Conservation (phyloP, 345 rosid genomes). For the Isatis tinctoria region DNA sequence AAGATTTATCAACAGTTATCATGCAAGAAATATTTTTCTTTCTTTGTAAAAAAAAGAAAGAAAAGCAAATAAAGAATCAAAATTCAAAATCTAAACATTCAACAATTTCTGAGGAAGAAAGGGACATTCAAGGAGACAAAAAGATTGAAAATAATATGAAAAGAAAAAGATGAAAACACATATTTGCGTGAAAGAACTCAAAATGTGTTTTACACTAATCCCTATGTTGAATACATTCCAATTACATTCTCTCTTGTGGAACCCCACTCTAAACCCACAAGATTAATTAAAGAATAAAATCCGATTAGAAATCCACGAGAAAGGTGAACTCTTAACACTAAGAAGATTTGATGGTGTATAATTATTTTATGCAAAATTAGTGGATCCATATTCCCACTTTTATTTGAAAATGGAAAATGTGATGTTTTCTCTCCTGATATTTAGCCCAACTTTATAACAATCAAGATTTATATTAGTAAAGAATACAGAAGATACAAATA, state of each 20-base stretch:
- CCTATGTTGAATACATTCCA: conserved; percentile 25
- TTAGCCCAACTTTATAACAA: conserved; percentile 8
- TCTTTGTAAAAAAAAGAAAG: conserved; percentile 9
- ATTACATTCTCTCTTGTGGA: conserved; percentile 12
- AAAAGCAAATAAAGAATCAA: conserved; percentile 10
- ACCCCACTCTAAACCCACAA: conserved; percentile 17
- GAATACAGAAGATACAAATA: conserved; percentile 16
- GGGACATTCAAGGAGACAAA: conserved; percentile 34
- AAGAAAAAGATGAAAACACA: not conserved
- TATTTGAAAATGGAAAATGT: not conserved
- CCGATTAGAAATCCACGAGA: not conserved
- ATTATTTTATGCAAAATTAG: not conserved
- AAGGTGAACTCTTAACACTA: not conserved
- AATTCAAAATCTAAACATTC: conserved; percentile 18
- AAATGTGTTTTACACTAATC: conserved; percentile 32
- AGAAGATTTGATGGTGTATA: not conserved
- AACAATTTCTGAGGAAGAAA: conserved; percentile 21
- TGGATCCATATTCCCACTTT: conserved; percentile 11
- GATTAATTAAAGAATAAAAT: not conserved
- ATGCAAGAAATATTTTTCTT: conserved; percentile 13
- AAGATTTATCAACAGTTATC: not conserved
- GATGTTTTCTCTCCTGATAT: conserved; percentile 12
- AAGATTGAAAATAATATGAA: conserved; percentile 21
- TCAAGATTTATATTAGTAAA: not conserved
- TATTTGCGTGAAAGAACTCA: conserved; percentile 17